Conservation (phyloP, 805 yeast genomes). For the Wickerhamomyces queroliae region DNA sequence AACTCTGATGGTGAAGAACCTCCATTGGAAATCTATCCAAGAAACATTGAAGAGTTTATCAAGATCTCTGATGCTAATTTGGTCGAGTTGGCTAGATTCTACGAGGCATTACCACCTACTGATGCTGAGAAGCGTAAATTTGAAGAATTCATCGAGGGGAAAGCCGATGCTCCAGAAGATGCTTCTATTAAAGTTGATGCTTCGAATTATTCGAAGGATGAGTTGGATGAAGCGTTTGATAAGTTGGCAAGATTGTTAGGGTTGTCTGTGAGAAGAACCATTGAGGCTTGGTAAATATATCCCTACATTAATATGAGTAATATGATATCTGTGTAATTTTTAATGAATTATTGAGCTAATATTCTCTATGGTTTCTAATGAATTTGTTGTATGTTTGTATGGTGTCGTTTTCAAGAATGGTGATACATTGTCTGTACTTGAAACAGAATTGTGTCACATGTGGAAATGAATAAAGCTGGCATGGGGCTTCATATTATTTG, state of each 20-base stretch:
- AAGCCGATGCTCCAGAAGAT: slow-evolving; percentile 33
- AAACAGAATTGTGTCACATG: too few species aligned
- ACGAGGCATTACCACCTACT: slow-evolving; percentile 69
- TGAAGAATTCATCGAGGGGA: slow-evolving; percentile 46
- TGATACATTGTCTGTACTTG: too few species aligned
- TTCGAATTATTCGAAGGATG: slow-evolving; percentile 34
- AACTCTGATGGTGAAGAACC: slow-evolving; percentile 77
- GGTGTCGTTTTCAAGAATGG: too few species aligned
- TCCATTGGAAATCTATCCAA: slow-evolving; percentile 47
- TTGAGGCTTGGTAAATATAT: slow-evolving; percentile 40
- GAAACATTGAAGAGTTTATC: slow-evolving; percentile 46
- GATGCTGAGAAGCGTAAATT: slow-evolving; percentile 46
- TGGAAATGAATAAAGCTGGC: too few species aligned
- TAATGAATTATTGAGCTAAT: too few species aligned
- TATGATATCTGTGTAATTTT: too few species aligned
- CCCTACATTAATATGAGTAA: background rate
- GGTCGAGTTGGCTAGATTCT: slow-evolving; percentile 58
- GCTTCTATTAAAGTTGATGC: slow-evolving; percentile 24
- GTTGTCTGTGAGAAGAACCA: slow-evolving; percentile 45
- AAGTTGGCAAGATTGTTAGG: slow-evolving; percentile 70
- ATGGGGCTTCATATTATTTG: too few species aligned
- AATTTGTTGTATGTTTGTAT: too few species aligned
- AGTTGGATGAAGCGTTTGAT: slow-evolving; percentile 49
- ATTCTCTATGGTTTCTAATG: too few species aligned
- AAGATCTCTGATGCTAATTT: slow-evolving; percentile 39